A percentile compares a stretch with the other conserved stretches of the same genome.
Evolutionary conservation across 345 rosid genomes (phyloP).

Genomic region (Eucalyptus cladocalyx): DNA sequence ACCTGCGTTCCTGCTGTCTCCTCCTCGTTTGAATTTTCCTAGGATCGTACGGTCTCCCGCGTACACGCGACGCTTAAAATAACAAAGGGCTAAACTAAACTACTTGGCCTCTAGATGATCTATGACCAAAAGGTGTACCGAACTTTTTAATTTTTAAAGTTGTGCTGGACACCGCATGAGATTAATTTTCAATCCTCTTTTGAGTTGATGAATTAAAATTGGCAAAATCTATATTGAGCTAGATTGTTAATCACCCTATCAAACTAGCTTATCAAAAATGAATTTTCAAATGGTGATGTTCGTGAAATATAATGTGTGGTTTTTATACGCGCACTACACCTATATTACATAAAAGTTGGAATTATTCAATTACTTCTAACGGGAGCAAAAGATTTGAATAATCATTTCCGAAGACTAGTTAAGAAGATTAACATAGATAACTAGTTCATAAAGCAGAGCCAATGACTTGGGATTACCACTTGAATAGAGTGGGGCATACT

Average conservation of each 20-base stretch:
- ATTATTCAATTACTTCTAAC: background rate
- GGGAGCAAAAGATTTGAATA: background rate
- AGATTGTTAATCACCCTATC: background rate
- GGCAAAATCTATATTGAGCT: background rate
- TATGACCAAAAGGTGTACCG: background rate
- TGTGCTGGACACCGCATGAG: background rate
- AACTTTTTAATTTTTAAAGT: background rate
- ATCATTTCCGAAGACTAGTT: background rate
- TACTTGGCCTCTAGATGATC: background rate
- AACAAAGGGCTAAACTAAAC: background rate
- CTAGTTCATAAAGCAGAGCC: background rate
- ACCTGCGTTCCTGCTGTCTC: background rate
- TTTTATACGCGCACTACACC: rapidly evolving
- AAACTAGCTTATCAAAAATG: background rate
- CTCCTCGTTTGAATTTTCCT: background rate
- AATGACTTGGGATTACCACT: background rate
- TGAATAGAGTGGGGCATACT: background rate
- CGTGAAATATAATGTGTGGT: background rate
- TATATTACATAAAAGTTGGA: background rate
- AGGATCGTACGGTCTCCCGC: background rate
- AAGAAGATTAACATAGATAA: background rate
- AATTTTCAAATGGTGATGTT: background rate
- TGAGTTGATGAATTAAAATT: background rate
- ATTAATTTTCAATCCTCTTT: background rate
- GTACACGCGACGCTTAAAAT: background rate